Percentiles rank a stretch among this genome's conserved stretches.
These are phyloP conservation scores for Elsinoe arachidis DNA, from an alignment of 2,329 filamentous ascomycete species.

Conservation along the genomic window DNA sequence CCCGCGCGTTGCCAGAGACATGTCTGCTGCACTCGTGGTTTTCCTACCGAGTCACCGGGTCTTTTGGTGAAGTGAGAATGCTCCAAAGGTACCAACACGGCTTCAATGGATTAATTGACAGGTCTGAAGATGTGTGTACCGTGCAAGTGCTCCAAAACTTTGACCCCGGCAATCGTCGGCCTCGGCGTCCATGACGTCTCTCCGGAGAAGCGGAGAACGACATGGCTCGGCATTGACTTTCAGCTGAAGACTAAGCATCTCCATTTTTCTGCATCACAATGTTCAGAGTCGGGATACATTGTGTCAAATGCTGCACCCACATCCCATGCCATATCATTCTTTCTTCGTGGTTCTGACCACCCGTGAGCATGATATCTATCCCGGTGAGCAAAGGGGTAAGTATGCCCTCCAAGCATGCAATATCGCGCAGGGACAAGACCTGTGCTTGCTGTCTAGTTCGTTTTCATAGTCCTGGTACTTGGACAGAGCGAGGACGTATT, in stretches of 20 bases:
- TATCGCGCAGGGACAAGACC: too few relatives aligned
- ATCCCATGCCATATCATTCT: too few relatives aligned
- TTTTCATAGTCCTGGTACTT: too few relatives aligned
- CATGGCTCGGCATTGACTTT: neutral
- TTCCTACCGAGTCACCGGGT: neutral
- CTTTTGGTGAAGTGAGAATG: neutral
- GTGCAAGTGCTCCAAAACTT: neutral
- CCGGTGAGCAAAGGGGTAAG: too few relatives aligned
- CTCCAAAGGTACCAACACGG: neutral
- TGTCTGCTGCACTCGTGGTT: slow-evolving; percentile 25
- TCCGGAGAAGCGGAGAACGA: slow-evolving; percentile 1
- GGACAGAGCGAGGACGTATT: too few relatives aligned
- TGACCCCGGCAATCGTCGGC: slow-evolving; percentile 10
- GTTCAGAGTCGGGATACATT: too few relatives aligned
- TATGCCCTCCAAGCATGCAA: too few relatives aligned
- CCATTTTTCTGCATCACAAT: neutral
- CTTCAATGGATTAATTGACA: neutral
- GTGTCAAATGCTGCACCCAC: too few relatives aligned
- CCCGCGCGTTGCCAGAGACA: slow-evolving; percentile 57
- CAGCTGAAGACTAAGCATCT: neutral
- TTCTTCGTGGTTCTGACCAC: too few relatives aligned
- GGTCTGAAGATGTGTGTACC: neutral
- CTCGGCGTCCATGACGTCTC: slow-evolving; percentile 6
- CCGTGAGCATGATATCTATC: too few relatives aligned
- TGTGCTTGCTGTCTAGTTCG: too few relatives aligned